Conservation (phyloP, 78 protist species). For the Corallochytrium limacisporum region DNA sequence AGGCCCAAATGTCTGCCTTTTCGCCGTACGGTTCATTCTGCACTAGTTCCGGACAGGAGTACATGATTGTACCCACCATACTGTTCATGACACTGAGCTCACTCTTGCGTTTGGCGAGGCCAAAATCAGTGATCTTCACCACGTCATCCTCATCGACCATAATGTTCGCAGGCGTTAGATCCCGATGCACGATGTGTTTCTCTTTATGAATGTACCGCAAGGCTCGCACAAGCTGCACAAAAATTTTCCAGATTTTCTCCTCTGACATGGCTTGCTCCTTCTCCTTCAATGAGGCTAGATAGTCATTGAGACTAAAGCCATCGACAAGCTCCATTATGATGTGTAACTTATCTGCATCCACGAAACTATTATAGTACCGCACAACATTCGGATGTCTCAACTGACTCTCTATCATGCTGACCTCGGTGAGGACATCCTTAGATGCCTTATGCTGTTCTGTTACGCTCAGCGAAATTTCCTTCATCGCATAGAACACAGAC, state of each 20-base stretch:
- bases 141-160: neutral
- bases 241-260: neutral
- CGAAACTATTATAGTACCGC: neutral
- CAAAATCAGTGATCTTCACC: neutral
- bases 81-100: neutral
- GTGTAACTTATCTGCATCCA: neutral
- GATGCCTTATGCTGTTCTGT: too few species aligned
- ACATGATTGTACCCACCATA: neutral
- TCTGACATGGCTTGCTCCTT: neutral
- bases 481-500: too few species aligned
- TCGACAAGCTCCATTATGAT: slow-evolving; percentile 19
- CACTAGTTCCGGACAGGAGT: neutral
- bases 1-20: neutral
- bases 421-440: too few species aligned
- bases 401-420: neutral
- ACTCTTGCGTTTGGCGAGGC: neutral
- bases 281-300: neutral
- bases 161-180: neutral
- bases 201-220: neutral
- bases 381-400: slow-evolving; percentile 14
- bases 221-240: neutral
- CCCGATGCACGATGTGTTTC: neutral
- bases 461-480: too few species aligned
- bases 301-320: neutral
- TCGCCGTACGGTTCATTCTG: neutral